Evolutionary conservation across 139 green algal species (phyloP), one percentile per base, ranked within the genome.

Genomic region (Micractinium sp.): DNA sequence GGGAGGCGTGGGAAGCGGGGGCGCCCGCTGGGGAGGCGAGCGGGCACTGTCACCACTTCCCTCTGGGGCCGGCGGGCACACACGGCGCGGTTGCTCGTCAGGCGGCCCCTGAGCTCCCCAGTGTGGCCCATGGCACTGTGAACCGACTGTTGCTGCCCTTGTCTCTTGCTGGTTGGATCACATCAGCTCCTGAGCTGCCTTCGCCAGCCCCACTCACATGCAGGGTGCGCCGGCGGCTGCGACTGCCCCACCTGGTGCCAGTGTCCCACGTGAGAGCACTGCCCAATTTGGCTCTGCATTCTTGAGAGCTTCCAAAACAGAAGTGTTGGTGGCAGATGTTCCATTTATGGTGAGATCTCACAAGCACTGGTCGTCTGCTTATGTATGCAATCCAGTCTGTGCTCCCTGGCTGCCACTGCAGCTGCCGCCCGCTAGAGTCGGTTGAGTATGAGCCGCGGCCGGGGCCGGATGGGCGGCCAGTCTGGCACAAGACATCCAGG

Each of bases 231-330:
- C 23, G 22, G 63, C 63, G 20, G 22, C 63, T 87, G 82, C 66
- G 67, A 77, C 20, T 87, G 82, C 82, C 35, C 67, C 4, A 38
- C 23, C 36, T 79, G 36, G 36, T 87, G 82, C 82, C n/a, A 22
- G n/a, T 87, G 82, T 61, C 63, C 63, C 14, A 75, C 80, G 35
- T 81, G 63, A 71, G 63, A 14, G 60, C 15, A 14, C 60, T 66
- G 60, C 15, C 60, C 14, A 23, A n/a, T n/a, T n/a, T n/a, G n/a
- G n/a, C n/a, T n/a, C n/a, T n/a, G n/a, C n/a, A n/a, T n/a, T n/a
- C n/a, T n/a, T n/a, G n/a, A n/a, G n/a, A n/a, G n/a, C n/a, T n/a
- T n/a, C n/a, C n/a, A n/a, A n/a, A n/a, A n/a, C n/a, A n/a, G n/a
- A n/a, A n/a, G n/a, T n/a, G n/a, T n/a, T n/a, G n/a, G n/a, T n/a